Base-by-base conservation (phyloP, 2,329 filamentous ascomycete genomes). In the Balansia obtecta region DNA sequence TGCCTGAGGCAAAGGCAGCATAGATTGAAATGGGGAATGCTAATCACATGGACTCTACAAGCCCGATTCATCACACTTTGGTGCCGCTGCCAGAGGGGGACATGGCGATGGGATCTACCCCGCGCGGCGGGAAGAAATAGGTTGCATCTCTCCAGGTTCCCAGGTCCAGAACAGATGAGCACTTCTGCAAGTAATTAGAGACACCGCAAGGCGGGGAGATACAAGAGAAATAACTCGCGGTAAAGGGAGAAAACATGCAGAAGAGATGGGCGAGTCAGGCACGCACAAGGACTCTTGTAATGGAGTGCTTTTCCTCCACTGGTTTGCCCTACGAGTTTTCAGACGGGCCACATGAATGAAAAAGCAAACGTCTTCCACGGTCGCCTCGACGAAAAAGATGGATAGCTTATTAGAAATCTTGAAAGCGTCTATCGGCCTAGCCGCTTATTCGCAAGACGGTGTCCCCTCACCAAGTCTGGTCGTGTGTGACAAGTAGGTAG, bases 1-100 rank as follows among this genome's bases (percentile, higher is more conserved):
- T 27, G 27, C 27, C 60, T 11, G 58, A 58, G 32, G 39, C 52
- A 40, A 41, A 52, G 39, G 43, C 49, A 12, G 44, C 52, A 32
- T 50, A 42, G 38, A 33, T 33, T 13, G 38, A n/a, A 34, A n/a
- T 43, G 42, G 12, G 27, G 18, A 32, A 27, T 22, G 22, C 22
- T 15, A n/a, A 49, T 49, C 42, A 44, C 11, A 46, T 18, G 50
- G 38, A 40, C 34, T 38, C 30, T 42, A 33, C 30, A 12, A 44
- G 38, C 22, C 32, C 22, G 18, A 7, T 18, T 16, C 13, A 39
- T 22, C 18, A 38, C 13, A 32, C 4, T 34, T 13, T 49, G 46
- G 30, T 34, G 46, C 44, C 38, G 38, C 45, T 30, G 38, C 18
- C 42, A 32, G 13, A 4, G 37, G 42, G 43, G 22, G 11, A 7